phyloP scores from a whole-genome alignment of 2,329 filamentous ascomycete species.

The Ophiostoma montium region DNA sequence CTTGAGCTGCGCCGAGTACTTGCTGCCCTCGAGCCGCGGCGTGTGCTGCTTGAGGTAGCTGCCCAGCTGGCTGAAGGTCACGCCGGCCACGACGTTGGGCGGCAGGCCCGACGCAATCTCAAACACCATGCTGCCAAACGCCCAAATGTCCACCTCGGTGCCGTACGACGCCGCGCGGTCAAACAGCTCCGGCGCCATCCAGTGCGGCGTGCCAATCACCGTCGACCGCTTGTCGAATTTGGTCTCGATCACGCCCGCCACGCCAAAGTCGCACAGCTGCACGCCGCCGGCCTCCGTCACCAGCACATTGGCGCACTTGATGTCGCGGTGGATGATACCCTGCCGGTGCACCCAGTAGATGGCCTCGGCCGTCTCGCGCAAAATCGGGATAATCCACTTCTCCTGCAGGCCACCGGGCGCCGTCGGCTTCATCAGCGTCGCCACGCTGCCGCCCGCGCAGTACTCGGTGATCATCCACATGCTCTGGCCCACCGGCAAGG shows the following conservation, averaged over 20 bases:
- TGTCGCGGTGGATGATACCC: constrained; percentile 56
- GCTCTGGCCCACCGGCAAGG: constrained; percentile 60
- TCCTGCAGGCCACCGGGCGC: constrained; percentile 51
- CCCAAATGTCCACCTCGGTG: constrained; percentile 70
- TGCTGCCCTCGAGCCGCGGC: constrained; percentile 56
- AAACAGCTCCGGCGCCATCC: constrained; percentile 75
- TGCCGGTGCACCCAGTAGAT: constrained; percentile 54
- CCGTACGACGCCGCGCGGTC: constrained; percentile 49
- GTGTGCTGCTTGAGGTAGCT: constrained; percentile 45
- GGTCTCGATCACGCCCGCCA: constrained; percentile 63
- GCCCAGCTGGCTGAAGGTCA: constrained; percentile 37
- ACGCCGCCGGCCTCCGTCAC: constrained; percentile 64
- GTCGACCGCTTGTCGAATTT: constrained; percentile 66
- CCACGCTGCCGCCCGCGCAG: constrained; percentile 72
- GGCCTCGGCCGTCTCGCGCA: constrained; percentile 45
- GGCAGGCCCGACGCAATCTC: constrained; percentile 70
- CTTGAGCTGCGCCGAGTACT: constrained; percentile 55
- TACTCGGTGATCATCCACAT: constrained; percentile 87
- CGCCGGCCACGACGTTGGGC: constrained; percentile 48
- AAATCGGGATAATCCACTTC: constrained; percentile 24
- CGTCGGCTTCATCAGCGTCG: constrained; percentile 55
- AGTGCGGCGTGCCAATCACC: constrained; percentile 70
- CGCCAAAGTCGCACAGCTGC: constrained; percentile 75
- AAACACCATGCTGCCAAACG: constrained; percentile 66
- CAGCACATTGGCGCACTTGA: constrained; percentile 68